Base-by-base conservation (phyloP, 805 yeast species). In the Nakazawaea molendinolei region DNA sequence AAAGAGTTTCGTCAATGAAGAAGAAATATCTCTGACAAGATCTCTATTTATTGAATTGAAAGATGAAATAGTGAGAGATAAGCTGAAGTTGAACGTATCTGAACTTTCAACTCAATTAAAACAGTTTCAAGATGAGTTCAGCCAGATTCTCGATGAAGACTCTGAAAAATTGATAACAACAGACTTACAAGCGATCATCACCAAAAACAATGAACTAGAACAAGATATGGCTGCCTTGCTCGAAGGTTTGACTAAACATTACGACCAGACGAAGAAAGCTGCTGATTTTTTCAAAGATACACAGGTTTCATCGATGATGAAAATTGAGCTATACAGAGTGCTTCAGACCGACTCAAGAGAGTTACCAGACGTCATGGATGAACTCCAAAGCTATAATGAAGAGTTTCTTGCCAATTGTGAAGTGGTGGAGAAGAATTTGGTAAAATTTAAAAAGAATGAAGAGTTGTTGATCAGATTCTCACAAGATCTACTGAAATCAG, bases 181-280 rank as follows among this genome's bases (percentile, higher is more conserved):
- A 8, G 39, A 45, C 13, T 46, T 55, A 13, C 38, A 51, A 16
- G 50, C 45, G 3, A 40, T 44, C 19, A 32, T 49, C 5, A 26
- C 34, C n/a, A 27, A 48, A n/a, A 75, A 72, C 42, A 47, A 57
- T 12, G 60, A 64, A 2, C 50, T 76, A 33, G 95, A 86, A 36
- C 66, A 69, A 40, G 92, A 82, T 36, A 66, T 86, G 56, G 94
- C 85, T 1, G 67, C 71, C 2, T 62, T 81, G 13, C 60, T 89
- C 23, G 78, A 76, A 38, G 74, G 87, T 48, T 61, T 87, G 31
- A 80, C 95, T 8, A 74, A 74, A 36, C 95, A 87, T 58, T 86
- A 78, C 48, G 96, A 87, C 54, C 86, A 84, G 51, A 83, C 95
- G 46, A 47, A 60, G 9, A 59, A 71, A 42, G 82, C 74, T 8